Base-by-base conservation (phyloP, 2,329 filamentous ascomycete species). In the Emericellopsis cladophorae region DNA sequence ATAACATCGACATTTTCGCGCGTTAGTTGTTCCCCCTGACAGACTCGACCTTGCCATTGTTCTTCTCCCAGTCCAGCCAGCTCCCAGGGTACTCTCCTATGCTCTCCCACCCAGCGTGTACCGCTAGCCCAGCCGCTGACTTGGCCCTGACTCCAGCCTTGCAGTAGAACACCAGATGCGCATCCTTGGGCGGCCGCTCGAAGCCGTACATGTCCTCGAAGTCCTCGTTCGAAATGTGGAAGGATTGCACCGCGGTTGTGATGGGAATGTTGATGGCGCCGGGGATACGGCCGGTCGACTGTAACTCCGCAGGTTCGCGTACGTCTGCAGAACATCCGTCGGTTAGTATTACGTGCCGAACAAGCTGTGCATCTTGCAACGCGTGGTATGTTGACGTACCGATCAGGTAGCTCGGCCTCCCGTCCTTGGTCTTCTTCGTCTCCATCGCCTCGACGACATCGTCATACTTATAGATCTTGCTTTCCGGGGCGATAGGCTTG, bases 121-220 rank as follows among this genome's bases (percentile, higher is more conserved):
- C 67, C 24, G 92, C 92, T 58, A 95, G 60, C 48, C 74, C 70
- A 7, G 88, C 88, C 7, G 89, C 89, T 1, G 84, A 76, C 36
- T 71, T 68, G 50, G 85, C 87, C 55, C 92, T 71, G 47, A 96
- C 85, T 2, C 92, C 92, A 0, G 89, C 81, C 65, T 87, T 93
- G 65, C 92, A 98, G 61, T 95, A 96, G 54, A 96, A 92, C 4
- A 96, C 71, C 12, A 95, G 58, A 48, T 75, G 67, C 26, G 60
- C 57, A 36, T 75, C 68, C 44, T 65, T 66, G 3, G 53, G 51
- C 0, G 70, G 89, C 45, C 85, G 83, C 44, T 70, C 64, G 54
- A 84, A 94, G 4, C 87, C 89, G 60, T 87, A 89, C 14, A 81
- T 66, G 45, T 87, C 84, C 55, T 84, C 74, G 55, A 96, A 96